Conservation (phyloP, 176 grass and related monocot genomes). For the Elymus sibiricus region DNA sequence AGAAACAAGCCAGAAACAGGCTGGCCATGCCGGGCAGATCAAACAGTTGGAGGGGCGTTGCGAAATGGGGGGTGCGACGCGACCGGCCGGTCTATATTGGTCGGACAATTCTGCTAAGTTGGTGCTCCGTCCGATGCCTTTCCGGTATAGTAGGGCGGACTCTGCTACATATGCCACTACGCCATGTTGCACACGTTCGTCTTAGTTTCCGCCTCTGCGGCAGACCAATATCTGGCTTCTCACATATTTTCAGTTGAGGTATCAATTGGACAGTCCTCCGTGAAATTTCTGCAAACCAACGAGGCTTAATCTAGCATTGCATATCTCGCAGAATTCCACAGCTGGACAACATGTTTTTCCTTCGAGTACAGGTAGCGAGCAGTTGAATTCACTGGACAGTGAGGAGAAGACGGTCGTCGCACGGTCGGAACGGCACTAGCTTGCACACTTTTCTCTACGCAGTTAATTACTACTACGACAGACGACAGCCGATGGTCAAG, state of each 20-base stretch:
- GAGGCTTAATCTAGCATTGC: background rate
- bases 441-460: background rate
- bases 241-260: too few species aligned
- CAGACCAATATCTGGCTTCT: too few species aligned
- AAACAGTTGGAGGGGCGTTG: conserved; percentile 32
- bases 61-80: background rate
- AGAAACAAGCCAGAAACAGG: background rate
- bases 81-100: background rate
- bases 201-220: too few species aligned
- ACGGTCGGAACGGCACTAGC: background rate
- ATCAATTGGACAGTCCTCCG: background rate
- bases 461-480: background rate
- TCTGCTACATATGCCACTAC: background rate
- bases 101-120: background rate
- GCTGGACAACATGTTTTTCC: background rate
- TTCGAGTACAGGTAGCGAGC: background rate
- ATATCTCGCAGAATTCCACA: too few species aligned
- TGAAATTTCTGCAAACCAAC: background rate
- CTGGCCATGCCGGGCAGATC: background rate
- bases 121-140: background rate
- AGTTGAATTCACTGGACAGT: background rate
- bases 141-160: conserved; percentile 24
- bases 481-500: background rate
- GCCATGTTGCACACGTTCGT: background rate
- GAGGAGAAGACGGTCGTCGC: background rate